Conservation (phyloP, 768 basidiomycete genomes). For the Pleurotus djamor region DNA sequence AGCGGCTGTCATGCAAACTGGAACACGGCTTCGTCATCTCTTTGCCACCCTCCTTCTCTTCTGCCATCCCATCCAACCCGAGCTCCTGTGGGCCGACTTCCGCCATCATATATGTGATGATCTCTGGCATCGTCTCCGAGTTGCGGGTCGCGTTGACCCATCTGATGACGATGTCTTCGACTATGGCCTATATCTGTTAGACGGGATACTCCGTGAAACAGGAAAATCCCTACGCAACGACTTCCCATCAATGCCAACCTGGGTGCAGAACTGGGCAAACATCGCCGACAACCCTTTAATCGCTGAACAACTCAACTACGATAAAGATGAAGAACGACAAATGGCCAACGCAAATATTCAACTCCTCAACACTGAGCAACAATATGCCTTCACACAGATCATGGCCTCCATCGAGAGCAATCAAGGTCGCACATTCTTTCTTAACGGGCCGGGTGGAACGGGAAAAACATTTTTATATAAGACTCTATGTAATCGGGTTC, state of each 20-base stretch:
- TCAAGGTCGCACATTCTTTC: constrained; percentile 27
- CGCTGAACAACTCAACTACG: constrained; percentile 27
- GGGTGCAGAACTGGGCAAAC: constrained; percentile 21
- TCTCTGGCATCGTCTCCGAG: constrained; percentile 19
- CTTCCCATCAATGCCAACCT: constrained; percentile 29
- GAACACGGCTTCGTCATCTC: constrained; percentile 26
- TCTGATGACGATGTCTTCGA: constrained; percentile 29
- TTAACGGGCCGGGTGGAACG: constrained; percentile 39
- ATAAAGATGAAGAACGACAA: constrained; percentile 8
- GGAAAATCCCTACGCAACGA: constrained; percentile 17
- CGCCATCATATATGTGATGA: constrained; percentile 38
- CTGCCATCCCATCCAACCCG: constrained; percentile 30
- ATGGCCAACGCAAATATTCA: not conserved
- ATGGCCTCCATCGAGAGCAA: no score
- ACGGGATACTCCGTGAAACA: constrained; percentile 19
- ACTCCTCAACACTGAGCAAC: constrained; percentile 16
- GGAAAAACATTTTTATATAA: constrained; percentile 46
- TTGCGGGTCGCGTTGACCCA: constrained; percentile 7
- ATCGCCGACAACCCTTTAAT: constrained; percentile 22
- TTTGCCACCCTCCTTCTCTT: constrained; percentile 38
- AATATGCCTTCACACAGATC: constrained; percentile 21
- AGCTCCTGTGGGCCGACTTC: constrained; percentile 31
- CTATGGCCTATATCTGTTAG: constrained; percentile 39
- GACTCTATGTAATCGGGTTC: constrained; percentile 24
- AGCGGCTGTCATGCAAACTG: constrained; percentile 34